Percentiles rank a stretch among this genome's conserved stretches.
These are phyloP conservation scores for Penicillium sp. DNA, from an alignment of 2,329 filamentous ascomycete genomes.

Conservation along the genomic window DNA sequence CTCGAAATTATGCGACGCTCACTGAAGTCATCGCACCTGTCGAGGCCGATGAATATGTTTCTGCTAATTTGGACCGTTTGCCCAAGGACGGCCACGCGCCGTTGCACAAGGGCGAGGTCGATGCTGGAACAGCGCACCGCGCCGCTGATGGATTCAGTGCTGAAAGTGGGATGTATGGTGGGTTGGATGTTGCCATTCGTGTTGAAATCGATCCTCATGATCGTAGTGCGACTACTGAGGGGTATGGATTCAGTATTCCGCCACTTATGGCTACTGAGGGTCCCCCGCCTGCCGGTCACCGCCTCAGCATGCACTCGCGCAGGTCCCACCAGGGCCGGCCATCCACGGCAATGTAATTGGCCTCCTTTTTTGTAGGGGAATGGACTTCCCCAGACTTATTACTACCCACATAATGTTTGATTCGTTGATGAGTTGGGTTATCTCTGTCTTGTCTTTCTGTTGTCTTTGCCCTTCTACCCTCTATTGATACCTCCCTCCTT, in stretches of 20 bases:
- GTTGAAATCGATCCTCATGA: slow-evolving; percentile 48
- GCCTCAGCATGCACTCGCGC: slow-evolving; percentile 23
- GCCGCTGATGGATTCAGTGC: slow-evolving; percentile 55
- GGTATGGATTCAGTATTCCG: slow-evolving; percentile 47
- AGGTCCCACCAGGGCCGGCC: slow-evolving; percentile 20
- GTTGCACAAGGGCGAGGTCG: slow-evolving; percentile 71
- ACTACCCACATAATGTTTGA: slow-evolving; percentile 8
- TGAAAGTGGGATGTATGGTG: slow-evolving; percentile 39
- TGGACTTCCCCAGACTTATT: not conserved
- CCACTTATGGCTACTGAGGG: slow-evolving; percentile 21
- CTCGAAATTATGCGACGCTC: slow-evolving; percentile 62
- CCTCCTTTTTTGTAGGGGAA: not conserved
- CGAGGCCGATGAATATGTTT: slow-evolving; percentile 12
- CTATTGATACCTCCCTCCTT: slow-evolving; percentile 11
- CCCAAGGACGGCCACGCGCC: slow-evolving; percentile 64
- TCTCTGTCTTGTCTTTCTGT: not conserved
- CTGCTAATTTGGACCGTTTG: slow-evolving; percentile 29
- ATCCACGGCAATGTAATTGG: slow-evolving; percentile 20
- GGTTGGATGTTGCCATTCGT: slow-evolving; percentile 45
- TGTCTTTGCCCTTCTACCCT: no score
- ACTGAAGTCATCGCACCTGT: slow-evolving; percentile 46
- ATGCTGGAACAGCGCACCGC: slow-evolving; percentile 72
- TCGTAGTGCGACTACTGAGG: slow-evolving; percentile 41
- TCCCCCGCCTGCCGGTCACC: slow-evolving; percentile 10
- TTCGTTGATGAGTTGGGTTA: not conserved